These are phyloP conservation scores for Musa beccarii DNA, from an alignment of 176 grass and related monocot genomes.

Conservation along the genomic window DNA sequence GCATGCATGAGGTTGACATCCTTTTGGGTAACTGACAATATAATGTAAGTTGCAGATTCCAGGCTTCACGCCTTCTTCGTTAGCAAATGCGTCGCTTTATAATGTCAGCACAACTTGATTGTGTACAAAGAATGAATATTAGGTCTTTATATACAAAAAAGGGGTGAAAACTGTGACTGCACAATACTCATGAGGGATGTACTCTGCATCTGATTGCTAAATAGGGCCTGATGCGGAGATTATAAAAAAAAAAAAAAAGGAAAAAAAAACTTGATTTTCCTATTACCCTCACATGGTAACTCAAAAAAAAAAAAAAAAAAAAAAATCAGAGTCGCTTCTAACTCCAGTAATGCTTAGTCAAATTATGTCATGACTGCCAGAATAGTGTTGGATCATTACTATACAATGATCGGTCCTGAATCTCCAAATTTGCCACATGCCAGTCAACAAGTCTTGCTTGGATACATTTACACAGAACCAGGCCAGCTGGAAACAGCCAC, in stretches of 20 bases:
- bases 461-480: constrained; percentile 91
- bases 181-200: constrained; percentile 4
- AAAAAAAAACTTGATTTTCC: constrained; percentile 1
- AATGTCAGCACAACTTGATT: not conserved
- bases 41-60: too few relatives aligned
- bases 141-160: constrained; percentile 11
- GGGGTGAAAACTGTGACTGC: constrained; percentile 8
- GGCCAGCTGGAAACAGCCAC: constrained; percentile 83
- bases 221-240: not conserved
- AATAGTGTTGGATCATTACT: constrained; percentile 77
- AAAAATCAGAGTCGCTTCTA: constrained; percentile 12
- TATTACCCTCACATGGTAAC: not conserved
- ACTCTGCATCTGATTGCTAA: not conserved
- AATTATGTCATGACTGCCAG: constrained; percentile 73
- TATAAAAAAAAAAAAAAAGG: not conserved
- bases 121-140: constrained; percentile 16
- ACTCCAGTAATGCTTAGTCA: constrained; percentile 14
- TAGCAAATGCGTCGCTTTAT: not conserved
- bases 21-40: too few relatives aligned
- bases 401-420: constrained; percentile 91
- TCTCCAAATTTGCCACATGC: constrained; percentile 98
- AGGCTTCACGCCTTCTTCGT: not conserved
- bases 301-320: not conserved
- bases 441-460: constrained; percentile 98
- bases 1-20: too few relatives aligned